Evolutionary conservation across 306 rosid genomes (phyloP), one percentile per base, ranked within the genome.

Genomic region (Castanea sativa): DNA sequence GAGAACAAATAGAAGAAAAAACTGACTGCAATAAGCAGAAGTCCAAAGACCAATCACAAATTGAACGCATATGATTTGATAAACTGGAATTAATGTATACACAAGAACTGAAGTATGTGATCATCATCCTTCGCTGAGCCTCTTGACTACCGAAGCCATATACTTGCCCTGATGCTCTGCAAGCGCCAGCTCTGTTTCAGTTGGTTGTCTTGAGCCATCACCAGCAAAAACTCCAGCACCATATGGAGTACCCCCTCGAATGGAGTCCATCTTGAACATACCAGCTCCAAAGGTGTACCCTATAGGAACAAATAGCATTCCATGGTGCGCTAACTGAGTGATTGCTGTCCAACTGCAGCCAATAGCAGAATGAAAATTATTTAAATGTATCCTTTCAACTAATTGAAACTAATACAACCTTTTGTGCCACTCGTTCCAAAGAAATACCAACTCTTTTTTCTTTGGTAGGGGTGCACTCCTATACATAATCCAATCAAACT

Each of bases 151-250:
- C 14, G 86, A 76, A 49, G 99, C 98, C 99, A 93, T 95, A 80
- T 93, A 90, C 83, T 90, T 93, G 78, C 98, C 99, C 85, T 95
- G 99, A 79, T 90, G 96, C 90, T 95, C 96, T 4, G 99, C 97
- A 38, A 95, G 92, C 4, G 94, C 96, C 68, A 93, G 74, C 85
- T 95, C 99, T 33, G 90, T 86, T 85, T 93, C 97, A 43, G 87
- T 93, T 5, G 99, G 86, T 69, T 82, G 90, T 86, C 98, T 90
- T 29, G 97, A 81, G 76, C 99, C 99, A 73, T 95, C 99, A 1
- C 97, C 99, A 0, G 99, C 97, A 82, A 83, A 90, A 45, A 85
- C 93, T 72, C 99, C 98, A 0, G 99, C 99, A 52, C 99, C 99
- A 75, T 95, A 93, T 3, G 97, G 98, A 73, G 97, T 84, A 69